Evolutionary conservation across 2,329 filamentous ascomycete species (phyloP).

Genomic region (Penicillium sp.): DNA sequence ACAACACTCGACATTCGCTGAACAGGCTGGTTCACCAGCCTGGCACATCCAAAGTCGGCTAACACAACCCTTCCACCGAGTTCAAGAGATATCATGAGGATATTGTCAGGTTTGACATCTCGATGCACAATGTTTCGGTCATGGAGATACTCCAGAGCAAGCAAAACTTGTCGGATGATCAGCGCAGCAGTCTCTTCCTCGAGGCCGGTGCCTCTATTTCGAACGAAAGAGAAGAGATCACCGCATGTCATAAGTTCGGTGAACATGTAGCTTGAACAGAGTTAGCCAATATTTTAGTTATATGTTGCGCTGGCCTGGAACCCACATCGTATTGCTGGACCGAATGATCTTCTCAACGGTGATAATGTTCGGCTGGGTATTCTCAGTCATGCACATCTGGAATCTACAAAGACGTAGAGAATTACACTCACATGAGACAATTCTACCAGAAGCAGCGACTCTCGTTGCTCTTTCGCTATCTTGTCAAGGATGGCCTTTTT

Average conservation of each 20-base stretch:
- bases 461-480: slow-evolving; percentile 38
- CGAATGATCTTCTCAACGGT: slow-evolving; percentile 62
- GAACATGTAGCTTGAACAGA: slow-evolving; percentile 60
- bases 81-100: slow-evolving; percentile 62
- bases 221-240: slow-evolving; percentile 66
- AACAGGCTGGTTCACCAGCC: slow-evolving; percentile 36
- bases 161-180: slow-evolving; percentile 62
- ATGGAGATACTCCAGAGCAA: slow-evolving; percentile 66
- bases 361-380: slow-evolving; percentile 63
- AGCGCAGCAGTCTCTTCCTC: slow-evolving; percentile 59
- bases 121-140: slow-evolving; percentile 62
- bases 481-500: not conserved
- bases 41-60: slow-evolving; percentile 66
- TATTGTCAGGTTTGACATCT: slow-evolving; percentile 69
- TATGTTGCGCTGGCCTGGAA: too few species aligned
- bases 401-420: not conserved
- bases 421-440: slow-evolving; percentile 56
- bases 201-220: slow-evolving; percentile 56
- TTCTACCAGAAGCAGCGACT: slow-evolving; percentile 56
- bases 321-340: slow-evolving; percentile 57
- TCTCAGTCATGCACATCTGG: not conserved
- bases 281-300: not conserved
- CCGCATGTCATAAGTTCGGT: slow-evolving; percentile 66
- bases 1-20: slow-evolving; percentile 60
- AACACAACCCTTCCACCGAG: slow-evolving; percentile 61